Conservation (phyloP, 306 rosid genomes). For the Fagus crenata region DNA sequence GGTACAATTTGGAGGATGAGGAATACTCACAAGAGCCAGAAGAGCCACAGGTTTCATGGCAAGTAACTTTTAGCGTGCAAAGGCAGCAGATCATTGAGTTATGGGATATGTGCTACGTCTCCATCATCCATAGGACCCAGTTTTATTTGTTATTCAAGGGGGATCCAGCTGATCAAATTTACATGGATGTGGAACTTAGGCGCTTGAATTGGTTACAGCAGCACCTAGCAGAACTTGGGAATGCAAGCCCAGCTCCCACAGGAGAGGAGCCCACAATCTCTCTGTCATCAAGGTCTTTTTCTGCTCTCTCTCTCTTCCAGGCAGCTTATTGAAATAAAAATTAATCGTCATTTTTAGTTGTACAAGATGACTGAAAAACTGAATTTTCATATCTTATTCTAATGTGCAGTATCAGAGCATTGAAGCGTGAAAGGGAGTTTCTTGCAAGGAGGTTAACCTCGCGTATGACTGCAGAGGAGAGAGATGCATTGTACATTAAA, state of each 20-base stretch:
- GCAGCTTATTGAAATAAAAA: slow-evolving; percentile 3
- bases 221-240: slow-evolving; percentile 84
- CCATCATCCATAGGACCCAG: slow-evolving; percentile 94
- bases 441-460: slow-evolving; percentile 88
- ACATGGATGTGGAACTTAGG: slow-evolving; percentile 94
- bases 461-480: slow-evolving; percentile 76
- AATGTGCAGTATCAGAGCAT: slow-evolving; percentile 66
- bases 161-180: slow-evolving; percentile 91
- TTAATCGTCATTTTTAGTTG: not conserved
- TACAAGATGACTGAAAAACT: slow-evolving; percentile 3
- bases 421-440: slow-evolving; percentile 89
- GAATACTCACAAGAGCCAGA: slow-evolving; percentile 52
- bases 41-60: slow-evolving; percentile 78
- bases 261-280: slow-evolving; percentile 89
- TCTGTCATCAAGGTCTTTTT: slow-evolving; percentile 76
- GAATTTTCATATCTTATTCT: slow-evolving; percentile 19
- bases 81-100: slow-evolving; percentile 84
- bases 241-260: slow-evolving; percentile 84
- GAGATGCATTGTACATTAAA: slow-evolving; percentile 76
- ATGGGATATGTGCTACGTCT: slow-evolving; percentile 88
- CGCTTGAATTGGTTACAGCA: slow-evolving; percentile 93
- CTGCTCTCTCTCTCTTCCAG: slow-evolving; percentile 9
- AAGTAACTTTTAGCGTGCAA: slow-evolving; percentile 73
- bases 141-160: slow-evolving; percentile 94
- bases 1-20: slow-evolving; percentile 70